A percentile compares a stretch with the other conserved stretches of the same genome.
phyloP scores from a whole-genome alignment of 1,284 basidiomycete species.

The Ceratobasidium sp. region DNA sequence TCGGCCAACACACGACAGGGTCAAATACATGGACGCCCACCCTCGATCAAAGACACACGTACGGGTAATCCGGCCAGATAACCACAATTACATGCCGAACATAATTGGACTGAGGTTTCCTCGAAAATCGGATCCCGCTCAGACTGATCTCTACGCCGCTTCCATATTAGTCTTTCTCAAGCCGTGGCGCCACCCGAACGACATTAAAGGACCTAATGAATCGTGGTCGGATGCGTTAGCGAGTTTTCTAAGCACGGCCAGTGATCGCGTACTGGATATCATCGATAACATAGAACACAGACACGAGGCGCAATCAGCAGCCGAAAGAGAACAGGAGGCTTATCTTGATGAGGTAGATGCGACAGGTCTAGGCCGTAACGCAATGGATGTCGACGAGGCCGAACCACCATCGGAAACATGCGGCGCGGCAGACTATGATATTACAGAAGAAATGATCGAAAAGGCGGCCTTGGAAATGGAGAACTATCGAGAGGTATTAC shows the following conservation, averaged over 20 bases:
- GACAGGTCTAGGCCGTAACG: background rate
- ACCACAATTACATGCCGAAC: slow-evolving; percentile 18
- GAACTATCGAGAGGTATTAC: background rate
- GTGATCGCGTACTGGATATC: background rate
- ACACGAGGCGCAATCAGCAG: background rate
- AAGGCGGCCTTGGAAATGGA: background rate
- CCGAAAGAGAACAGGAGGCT: background rate
- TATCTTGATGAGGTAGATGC: background rate
- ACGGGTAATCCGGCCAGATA: background rate
- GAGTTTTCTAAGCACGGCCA: background rate
- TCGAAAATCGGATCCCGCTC: slow-evolving; percentile 12
- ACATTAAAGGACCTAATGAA: slow-evolving; percentile 3
- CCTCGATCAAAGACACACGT: background rate
- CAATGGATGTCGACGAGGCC: background rate
- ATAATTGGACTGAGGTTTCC: slow-evolving; percentile 32
- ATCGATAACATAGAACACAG: slow-evolving; percentile 15
- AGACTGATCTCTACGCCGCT: slow-evolving; percentile 1
- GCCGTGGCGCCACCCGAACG: slow-evolving; percentile 12
- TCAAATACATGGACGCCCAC: slow-evolving; percentile 4
- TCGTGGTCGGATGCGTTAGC: slow-evolving; percentile 21
- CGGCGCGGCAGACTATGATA: background rate
- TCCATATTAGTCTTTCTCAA: slow-evolving; percentile 27
- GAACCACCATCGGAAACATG: background rate
- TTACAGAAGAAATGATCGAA: background rate
- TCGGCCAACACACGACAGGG: background rate